Base-by-base conservation (phyloP, 2,329 filamentous ascomycete genomes). In the Xylariaceae sp. region DNA sequence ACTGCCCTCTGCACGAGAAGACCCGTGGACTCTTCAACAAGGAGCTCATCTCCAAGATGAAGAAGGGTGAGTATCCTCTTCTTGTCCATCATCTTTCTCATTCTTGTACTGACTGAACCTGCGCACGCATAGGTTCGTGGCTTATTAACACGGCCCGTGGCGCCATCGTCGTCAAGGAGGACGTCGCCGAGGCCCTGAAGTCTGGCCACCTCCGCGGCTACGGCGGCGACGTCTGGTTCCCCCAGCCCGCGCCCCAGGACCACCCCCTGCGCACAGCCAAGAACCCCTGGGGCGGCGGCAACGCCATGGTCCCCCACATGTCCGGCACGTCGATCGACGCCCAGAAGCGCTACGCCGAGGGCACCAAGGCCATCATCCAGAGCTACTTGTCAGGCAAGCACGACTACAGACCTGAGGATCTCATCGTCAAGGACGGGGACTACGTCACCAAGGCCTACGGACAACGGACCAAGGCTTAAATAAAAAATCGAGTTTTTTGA, bases 261-360 rank as follows among this genome's bases (percentile, higher is more conserved):
- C 92, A 98, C 76, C 79, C 81, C 44, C 85, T 98, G 59, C 88
- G 92, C 64, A 85, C 83, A 64, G 90, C 87, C 64, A 83, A 89
- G 78, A 92, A 90, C 78, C 85, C 86, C 63, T 95, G 87, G 75
- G 90, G 89, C 55, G 92, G 90, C 61, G 92, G 92, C 62, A 97
- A 97, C 71, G 92, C 89, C 70, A 98, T 92, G 86, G 89, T 96
- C 44, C 88, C 92, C 41, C 92, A 97, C 81, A 95, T 97, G 88
- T 95, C 88, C 9, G 92, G 92, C 62, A 97, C 90, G 43, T 95
- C 89, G n/a, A 83, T 98, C 61, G 92, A 98, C 63, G 92, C 92
- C 43, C 92, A 98, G 76, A 83, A 87, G 70, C 81, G 88, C 52
- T 95, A 95, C 63, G 87, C 88, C 57, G 73, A 82, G 50, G 88